Conservation (phyloP, 2,329 filamentous ascomycete species). For the Monosporascus sp. region DNA sequence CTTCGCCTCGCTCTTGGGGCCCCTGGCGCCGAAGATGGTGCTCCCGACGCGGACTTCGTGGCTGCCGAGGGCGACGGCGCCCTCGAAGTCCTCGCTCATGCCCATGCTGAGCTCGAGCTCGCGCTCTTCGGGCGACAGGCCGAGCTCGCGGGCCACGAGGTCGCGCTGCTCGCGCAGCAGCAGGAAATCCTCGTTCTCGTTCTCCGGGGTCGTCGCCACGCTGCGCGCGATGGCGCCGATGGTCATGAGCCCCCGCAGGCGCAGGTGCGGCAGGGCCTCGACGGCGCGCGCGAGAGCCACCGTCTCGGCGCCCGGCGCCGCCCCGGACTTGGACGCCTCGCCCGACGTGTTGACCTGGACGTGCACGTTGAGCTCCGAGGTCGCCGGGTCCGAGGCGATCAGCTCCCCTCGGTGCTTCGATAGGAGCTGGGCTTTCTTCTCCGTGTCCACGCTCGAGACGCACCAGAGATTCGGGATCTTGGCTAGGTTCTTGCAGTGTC, state of each 20-base stretch:
- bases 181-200: constrained; percentile 88
- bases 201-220: constrained; percentile 63
- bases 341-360: constrained; percentile 95
- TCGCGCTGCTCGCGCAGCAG: constrained; percentile 64
- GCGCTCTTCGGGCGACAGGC: constrained; percentile 13
- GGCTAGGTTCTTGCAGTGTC: constrained; percentile 84
- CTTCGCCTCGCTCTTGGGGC: constrained; percentile 72
- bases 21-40: constrained; percentile 85
- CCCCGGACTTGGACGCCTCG: constrained; percentile 79
- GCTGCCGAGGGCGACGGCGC: constrained; percentile 77
- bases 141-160: constrained; percentile 58
- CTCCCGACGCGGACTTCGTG: constrained; percentile 88
- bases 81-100: constrained; percentile 96
- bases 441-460: constrained; percentile 82
- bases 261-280: constrained; percentile 59
- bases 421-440: constrained; percentile 81
- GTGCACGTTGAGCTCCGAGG: constrained; percentile 61
- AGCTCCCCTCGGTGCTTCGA: constrained; percentile 68
- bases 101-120: constrained; percentile 91
- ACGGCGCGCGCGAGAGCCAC: constrained; percentile 65
- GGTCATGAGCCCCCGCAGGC: constrained; percentile 85
- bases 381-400: constrained; percentile 27
- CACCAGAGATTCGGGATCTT: constrained; percentile 85
- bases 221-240: constrained; percentile 92
- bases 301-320: constrained; percentile 59